These are phyloP conservation scores for Ajuga reptans DNA, from an alignment of 305 asterid genomes.

Conservation along the genomic window DNA sequence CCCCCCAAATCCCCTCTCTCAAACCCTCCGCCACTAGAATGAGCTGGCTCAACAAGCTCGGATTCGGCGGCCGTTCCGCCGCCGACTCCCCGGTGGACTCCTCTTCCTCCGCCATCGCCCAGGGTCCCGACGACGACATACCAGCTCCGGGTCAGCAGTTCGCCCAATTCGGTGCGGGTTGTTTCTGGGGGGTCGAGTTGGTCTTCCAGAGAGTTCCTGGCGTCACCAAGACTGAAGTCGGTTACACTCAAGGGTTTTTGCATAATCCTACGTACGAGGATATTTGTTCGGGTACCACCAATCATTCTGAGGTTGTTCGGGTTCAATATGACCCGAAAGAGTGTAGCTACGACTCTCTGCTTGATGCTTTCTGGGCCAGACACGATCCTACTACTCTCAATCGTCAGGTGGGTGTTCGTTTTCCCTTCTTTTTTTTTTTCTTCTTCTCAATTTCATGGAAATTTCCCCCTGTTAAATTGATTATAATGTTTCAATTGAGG, in stretches of 20 bases:
- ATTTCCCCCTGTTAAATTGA: too few species aligned
- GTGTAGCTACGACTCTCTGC: constrained; percentile 54
- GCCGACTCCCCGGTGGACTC: constrained; percentile 43
- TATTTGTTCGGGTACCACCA: constrained; percentile 61
- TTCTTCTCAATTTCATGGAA: background rate
- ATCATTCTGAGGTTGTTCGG: constrained; percentile 80
- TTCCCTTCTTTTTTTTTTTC: background rate
- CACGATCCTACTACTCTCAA: constrained; percentile 91
- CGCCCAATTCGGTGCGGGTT: constrained; percentile 93
- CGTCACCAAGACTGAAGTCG: constrained; percentile 74
- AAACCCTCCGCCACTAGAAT: constrained; percentile 34
- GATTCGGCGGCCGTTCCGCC: constrained; percentile 54
- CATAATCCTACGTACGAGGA: constrained; percentile 75
- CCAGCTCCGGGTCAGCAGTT: constrained; percentile 68
- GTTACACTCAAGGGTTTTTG: constrained; percentile 61
- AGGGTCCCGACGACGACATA: constrained; percentile 63
- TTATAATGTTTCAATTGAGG: too few species aligned
- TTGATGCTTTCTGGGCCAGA: constrained; percentile 75
- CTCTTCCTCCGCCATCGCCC: constrained; percentile 46
- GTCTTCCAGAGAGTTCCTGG: constrained; percentile 83
- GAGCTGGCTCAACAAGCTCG: constrained; percentile 74
- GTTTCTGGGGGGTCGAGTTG: constrained; percentile 96
- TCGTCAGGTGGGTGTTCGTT: constrained; percentile 53
- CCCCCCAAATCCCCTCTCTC: constrained; percentile 18
- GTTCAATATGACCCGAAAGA: constrained; percentile 84